phyloP scores from a whole-genome alignment of 352 stramenopile species.

The Thalassiosira sp. region DNA sequence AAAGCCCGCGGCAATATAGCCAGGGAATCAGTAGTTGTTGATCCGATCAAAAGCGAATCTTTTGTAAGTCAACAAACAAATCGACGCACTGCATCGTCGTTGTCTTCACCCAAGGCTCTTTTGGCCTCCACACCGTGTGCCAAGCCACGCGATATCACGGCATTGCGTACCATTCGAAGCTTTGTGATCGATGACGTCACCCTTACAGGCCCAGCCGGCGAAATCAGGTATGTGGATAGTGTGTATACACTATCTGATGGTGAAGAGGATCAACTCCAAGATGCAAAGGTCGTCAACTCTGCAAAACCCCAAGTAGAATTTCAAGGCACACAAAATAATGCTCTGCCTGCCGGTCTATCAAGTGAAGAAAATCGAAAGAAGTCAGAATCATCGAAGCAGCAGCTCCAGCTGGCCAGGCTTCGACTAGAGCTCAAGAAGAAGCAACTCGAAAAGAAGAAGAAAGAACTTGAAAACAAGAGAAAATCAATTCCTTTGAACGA shows the following conservation, averaged over 20 bases:
- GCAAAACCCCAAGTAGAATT: not conserved
- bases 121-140: no score
- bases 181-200: constrained; percentile 24
- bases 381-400: constrained; percentile 38
- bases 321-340: not conserved
- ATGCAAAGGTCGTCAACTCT: not conserved
- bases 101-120: no score
- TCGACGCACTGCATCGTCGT: no score
- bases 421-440: constrained; percentile 50
- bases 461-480: constrained; percentile 13
- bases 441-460: constrained; percentile 35
- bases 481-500: not conserved
- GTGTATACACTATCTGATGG: constrained; percentile 23
- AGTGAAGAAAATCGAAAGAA: constrained; percentile 24
- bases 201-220: constrained; percentile 15
- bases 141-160: constrained; percentile 24
- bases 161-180: constrained; percentile 10
- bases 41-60: not conserved
- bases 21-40: not conserved
- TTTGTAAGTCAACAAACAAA: not conserved
- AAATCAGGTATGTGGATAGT: constrained; percentile 41
- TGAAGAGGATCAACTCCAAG: constrained; percentile 6
- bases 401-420: constrained; percentile 43
- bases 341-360: not conserved
- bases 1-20: constrained; percentile 10